These are phyloP conservation scores for Neofusicoccum sp. DNA, from an alignment of 2,329 filamentous ascomycete genomes.

Conservation along the genomic window DNA sequence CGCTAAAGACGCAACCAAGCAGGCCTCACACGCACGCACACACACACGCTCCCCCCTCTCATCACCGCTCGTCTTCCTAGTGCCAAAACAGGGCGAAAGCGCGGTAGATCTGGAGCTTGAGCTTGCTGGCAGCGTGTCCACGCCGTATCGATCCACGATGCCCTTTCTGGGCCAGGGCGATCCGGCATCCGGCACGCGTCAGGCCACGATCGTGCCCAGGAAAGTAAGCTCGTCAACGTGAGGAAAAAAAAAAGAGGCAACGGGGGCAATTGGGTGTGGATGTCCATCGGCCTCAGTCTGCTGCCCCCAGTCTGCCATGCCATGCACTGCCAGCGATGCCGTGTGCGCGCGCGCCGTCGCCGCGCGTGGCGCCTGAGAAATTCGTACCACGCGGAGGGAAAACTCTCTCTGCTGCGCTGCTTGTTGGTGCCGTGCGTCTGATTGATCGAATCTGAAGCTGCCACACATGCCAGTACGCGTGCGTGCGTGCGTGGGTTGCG, in stretches of 20 bases:
- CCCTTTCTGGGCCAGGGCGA: background rate
- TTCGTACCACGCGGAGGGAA: background rate
- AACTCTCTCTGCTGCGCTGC: too few relatives aligned
- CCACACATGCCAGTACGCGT: too few relatives aligned
- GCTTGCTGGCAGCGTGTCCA: background rate
- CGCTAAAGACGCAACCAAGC: background rate
- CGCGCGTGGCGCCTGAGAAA: slow-evolving; percentile 1
- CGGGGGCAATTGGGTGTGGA: background rate
- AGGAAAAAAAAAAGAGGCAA: background rate
- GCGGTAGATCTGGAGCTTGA: background rate
- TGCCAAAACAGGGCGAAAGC: background rate
- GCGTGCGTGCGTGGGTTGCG: too few relatives aligned
- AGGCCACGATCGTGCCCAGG: background rate
- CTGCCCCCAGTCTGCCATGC: background rate
- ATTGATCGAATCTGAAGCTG: too few relatives aligned
- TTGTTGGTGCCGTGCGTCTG: too few relatives aligned
- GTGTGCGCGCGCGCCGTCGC: background rate
- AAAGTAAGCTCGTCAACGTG: background rate
- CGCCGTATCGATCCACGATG: background rate
- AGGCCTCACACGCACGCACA: too few relatives aligned
- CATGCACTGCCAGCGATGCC: slow-evolving; percentile 11
- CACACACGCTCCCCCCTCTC: background rate
- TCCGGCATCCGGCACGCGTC: slow-evolving; percentile 4
- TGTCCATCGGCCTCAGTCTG: background rate
- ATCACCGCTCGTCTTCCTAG: background rate